Evolutionary conservation across 2,329 filamentous ascomycete species (phyloP).

Genomic region (Pyricularia grisea): DNA sequence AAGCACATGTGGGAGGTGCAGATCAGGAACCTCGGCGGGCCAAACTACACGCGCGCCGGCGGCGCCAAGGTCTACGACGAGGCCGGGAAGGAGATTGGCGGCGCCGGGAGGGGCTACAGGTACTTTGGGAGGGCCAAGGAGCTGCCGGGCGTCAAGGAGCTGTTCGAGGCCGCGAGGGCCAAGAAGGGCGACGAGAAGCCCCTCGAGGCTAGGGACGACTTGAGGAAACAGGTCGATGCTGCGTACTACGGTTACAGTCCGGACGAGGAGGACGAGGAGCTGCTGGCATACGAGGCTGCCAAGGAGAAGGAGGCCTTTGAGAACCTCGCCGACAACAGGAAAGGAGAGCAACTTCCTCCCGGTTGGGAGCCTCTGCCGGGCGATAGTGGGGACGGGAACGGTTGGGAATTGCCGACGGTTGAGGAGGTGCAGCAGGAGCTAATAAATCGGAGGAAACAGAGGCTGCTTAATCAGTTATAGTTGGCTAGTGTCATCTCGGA

Average conservation of each 20-base stretch:
- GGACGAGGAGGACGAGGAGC: constrained; percentile 77
- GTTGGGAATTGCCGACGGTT: constrained; percentile 74
- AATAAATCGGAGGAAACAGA: constrained; percentile 73
- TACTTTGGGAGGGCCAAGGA: constrained; percentile 90
- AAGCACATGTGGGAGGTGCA: constrained; percentile 99
- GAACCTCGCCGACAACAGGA: constrained; percentile 44
- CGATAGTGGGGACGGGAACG: constrained; percentile 71
- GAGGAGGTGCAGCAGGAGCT: constrained; percentile 94
- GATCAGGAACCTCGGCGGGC: constrained; percentile 89
- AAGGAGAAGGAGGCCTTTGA: constrained; percentile 78
- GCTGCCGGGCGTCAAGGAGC: constrained; percentile 88
- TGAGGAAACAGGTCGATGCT: constrained; percentile 75
- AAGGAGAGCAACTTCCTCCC: constrained; percentile 48
- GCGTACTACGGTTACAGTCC: constrained; percentile 93
- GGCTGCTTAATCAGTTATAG: constrained; percentile 71
- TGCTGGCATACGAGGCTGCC: constrained; percentile 71
- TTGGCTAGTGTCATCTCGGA: not conserved
- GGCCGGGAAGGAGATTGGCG: constrained; percentile 59
- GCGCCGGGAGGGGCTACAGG: constrained; percentile 80
- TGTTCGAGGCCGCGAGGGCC: constrained; percentile 71
- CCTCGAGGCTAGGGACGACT: constrained; percentile 57
- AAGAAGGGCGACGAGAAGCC: constrained; percentile 45
- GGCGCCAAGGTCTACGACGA: constrained; percentile 64
- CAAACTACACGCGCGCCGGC: constrained; percentile 79
- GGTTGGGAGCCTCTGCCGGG: constrained; percentile 84